Conservation (phyloP, 169 alveolate species). For the Plasmodium inui region DNA sequence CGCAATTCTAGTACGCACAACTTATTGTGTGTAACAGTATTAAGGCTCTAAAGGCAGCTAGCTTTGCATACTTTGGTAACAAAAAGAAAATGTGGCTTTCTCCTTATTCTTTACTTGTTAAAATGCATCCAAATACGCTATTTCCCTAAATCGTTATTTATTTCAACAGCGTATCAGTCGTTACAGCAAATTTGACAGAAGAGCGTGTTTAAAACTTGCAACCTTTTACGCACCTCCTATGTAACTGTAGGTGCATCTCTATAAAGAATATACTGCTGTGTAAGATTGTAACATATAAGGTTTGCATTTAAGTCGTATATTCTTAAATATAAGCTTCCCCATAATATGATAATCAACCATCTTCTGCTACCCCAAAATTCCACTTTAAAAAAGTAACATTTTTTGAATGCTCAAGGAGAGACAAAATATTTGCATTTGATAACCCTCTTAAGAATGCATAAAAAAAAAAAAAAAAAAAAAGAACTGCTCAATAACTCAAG, state of each 20-base stretch:
- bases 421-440: not conserved
- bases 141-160: not conserved
- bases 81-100: not conserved
- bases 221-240: not conserved
- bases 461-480: not conserved
- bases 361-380: not conserved
- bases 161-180: not conserved
- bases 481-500: not conserved
- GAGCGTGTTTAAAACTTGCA: not conserved
- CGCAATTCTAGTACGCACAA: not conserved
- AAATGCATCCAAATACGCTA: not conserved
- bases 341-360: not conserved
- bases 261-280: not conserved
- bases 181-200: not conserved
- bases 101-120: not conserved
- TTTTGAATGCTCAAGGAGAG: not conserved
- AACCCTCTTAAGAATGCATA: not conserved
- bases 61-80: not conserved
- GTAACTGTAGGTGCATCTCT: not conserved
- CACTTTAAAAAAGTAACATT: not conserved
- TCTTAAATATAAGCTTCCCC: not conserved
- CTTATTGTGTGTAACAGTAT: not conserved
- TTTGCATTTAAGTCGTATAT: not conserved
- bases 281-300: not conserved
- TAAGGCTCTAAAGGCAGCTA: not conserved